Base-by-base conservation (phyloP, 768 basidiomycete genomes). In the Pleurotus pulmonarius region DNA sequence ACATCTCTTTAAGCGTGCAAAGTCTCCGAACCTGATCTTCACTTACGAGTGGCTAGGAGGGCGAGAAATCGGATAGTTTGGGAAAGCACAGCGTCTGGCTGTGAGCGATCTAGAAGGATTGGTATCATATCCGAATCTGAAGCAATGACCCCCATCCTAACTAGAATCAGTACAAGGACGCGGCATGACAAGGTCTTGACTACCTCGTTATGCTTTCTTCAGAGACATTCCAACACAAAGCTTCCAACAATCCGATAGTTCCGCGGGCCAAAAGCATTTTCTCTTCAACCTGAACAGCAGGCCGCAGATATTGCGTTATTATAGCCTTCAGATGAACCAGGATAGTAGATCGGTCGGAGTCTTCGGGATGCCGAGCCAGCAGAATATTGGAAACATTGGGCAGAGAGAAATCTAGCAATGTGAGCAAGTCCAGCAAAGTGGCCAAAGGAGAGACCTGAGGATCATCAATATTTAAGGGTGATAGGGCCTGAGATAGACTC, bases 21-120 rank as follows among this genome's bases (percentile, higher is more conserved):
- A 58, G 5, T 26, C 34, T 18, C 15, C 44, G 49, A 20, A 34
- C 8, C 29, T 34, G 11, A 34, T 2, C 3, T 34, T 22, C 48
- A 71, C 85, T 59, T 62, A 86, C 83, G 75, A 37, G 81, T 80
- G 16, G 81, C 81, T 40, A 88, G 64, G 53, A 83, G 67, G 15
- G 79, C 65, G 24, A 91, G 69, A 12, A 86, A 59, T n/a, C 80
- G 77, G 15, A 76, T 68, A 39, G 75, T 72, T 11, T 76, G 74
- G 46, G 70, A 66, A 6, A 88, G 65, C 24, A 89, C 65, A 73
- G 79, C 78, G 4, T 64, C 58, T 2, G 86, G 82, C 51, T 85
- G 86, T 20, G 70, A 67, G 4, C 72, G 60, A 58, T 81, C 71
- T 13, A 90, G 69, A 20, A 91, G 68, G 12, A 67, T 72, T 51